Evolutionary conservation across 176 grass and related monocot species (phyloP).

Genomic region (Oryza rufipogon): DNA sequence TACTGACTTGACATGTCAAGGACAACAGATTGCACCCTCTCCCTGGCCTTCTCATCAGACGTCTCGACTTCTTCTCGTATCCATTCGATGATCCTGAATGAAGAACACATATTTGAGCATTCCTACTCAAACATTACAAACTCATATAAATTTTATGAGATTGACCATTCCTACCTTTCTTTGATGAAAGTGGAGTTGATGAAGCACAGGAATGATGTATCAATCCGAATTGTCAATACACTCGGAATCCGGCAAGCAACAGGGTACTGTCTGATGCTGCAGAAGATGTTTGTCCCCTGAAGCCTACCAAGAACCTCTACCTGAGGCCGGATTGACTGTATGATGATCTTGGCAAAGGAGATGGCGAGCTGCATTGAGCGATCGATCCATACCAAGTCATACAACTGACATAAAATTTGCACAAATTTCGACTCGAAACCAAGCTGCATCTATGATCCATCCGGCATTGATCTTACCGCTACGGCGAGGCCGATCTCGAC

Average conservation of each 20-base stretch:
- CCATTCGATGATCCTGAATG: constrained; percentile 64
- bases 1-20: constrained; percentile 89
- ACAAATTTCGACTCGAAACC: neutral
- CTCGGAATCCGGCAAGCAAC: constrained; percentile 47
- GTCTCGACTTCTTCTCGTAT: constrained; percentile 52
- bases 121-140: neutral
- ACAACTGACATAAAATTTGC: neutral
- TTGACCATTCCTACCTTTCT: constrained; percentile 63
- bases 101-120: neutral
- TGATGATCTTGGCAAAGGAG: constrained; percentile 80
- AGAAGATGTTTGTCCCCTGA: constrained; percentile 73
- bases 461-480: constrained; percentile 52
- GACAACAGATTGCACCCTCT: constrained; percentile 63
- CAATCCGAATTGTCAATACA: constrained; percentile 61
- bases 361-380: constrained; percentile 66
- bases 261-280: constrained; percentile 85
- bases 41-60: constrained; percentile 45
- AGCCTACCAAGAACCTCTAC: constrained; percentile 84
- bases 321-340: constrained; percentile 68
- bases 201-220: constrained; percentile 88
- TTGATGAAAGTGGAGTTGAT: constrained; percentile 83
- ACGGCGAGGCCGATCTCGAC: constrained; percentile 85
- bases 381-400: constrained; percentile 16
- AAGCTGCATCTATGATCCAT: neutral
- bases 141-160: neutral